Percentiles rank a stretch among this genome's conserved stretches.
phyloP scores from a whole-genome alignment of 352 stramenopile species.

The Pythium pyrilobum region DNA sequence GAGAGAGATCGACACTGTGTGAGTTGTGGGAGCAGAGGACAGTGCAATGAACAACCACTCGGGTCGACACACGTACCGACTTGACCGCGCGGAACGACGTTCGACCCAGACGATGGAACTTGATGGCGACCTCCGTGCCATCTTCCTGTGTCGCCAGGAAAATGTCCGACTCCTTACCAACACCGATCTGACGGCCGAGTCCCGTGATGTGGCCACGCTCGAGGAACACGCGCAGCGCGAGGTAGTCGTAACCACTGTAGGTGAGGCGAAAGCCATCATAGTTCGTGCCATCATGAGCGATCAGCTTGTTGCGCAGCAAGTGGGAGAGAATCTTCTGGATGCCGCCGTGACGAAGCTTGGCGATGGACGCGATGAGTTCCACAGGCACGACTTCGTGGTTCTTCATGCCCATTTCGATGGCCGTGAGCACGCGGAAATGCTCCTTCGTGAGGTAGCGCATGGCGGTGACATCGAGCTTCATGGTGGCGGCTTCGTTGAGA shows the following conservation, averaged over 20 bases:
- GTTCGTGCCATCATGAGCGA: slow-evolving; percentile 95
- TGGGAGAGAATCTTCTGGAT: slow-evolving; percentile 97
- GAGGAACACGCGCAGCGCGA: slow-evolving; percentile 96
- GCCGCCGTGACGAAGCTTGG: slow-evolving; percentile 96
- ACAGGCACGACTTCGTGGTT: slow-evolving; percentile 98
- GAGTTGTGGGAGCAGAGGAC: too few species aligned
- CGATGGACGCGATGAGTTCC: slow-evolving; percentile 95
- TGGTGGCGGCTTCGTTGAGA: slow-evolving; percentile 19
- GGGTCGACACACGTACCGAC: slow-evolving; percentile 50
- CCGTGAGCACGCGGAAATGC: slow-evolving; percentile 98
- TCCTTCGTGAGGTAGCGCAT: slow-evolving; percentile 93
- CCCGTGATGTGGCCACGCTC: slow-evolving; percentile 89
- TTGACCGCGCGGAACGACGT: slow-evolving; percentile 98
- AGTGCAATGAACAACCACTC: too few species aligned
- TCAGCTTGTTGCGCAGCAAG: slow-evolving; percentile 97
- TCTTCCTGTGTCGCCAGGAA: slow-evolving; percentile 93
- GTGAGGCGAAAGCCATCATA: slow-evolving; percentile 98
- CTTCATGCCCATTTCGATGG: slow-evolving; percentile 99
- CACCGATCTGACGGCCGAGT: slow-evolving; percentile 93
- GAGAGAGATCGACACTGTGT: too few species aligned
- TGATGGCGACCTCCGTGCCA: slow-evolving; percentile 97
- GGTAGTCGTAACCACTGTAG: slow-evolving; percentile 99
- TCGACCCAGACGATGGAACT: slow-evolving; percentile 99
- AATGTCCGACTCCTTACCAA: slow-evolving; percentile 99
- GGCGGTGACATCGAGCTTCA: slow-evolving; percentile 92